Evolutionary conservation across 129 eudicot species (phyloP).

Genomic region (Lonicera japonica): DNA sequence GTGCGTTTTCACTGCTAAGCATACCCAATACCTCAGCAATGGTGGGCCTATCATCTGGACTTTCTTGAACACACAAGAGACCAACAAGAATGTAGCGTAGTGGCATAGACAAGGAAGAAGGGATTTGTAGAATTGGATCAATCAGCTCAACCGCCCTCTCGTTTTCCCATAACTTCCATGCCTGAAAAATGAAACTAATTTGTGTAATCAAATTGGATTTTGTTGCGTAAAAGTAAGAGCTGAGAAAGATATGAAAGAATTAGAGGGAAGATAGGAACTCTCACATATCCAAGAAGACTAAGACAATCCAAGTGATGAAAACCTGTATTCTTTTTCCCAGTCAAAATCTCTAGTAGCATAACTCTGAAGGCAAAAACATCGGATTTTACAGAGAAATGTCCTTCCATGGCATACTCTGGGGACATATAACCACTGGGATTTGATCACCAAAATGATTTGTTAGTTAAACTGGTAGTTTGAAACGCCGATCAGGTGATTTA

Average conservation of each 20-base stretch:
- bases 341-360: slow-evolving; percentile 22
- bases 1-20: slow-evolving; percentile 16
- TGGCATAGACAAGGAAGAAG: slow-evolving; percentile 4
- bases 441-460: neutral
- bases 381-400: slow-evolving; percentile 15
- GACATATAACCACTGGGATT: slow-evolving; percentile 21
- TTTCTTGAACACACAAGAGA: slow-evolving; percentile 20
- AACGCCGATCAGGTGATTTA: neutral
- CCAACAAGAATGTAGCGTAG: slow-evolving; percentile 9
- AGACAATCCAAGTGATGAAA: slow-evolving; percentile 1
- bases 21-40: slow-evolving; percentile 12
- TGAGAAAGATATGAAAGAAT: no score
- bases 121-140: neutral
- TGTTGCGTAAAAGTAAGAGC: no score
- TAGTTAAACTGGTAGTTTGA: neutral
- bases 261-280: slow-evolving; percentile 3
- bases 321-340: slow-evolving; percentile 19
- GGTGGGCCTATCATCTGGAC: slow-evolving; percentile 14
- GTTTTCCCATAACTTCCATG: slow-evolving; percentile 16
- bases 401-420: slow-evolving; percentile 25
- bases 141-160: slow-evolving; percentile 11
- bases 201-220: no score
- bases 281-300: slow-evolving; percentile 13
- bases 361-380: slow-evolving; percentile 26
- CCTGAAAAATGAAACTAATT: neutral